Percentiles rank a stretch among this genome's conserved stretches.
These are phyloP conservation scores for Carnegiea gigantea DNA, from an alignment of 179 eudicot genomes.

Conservation along the genomic window DNA sequence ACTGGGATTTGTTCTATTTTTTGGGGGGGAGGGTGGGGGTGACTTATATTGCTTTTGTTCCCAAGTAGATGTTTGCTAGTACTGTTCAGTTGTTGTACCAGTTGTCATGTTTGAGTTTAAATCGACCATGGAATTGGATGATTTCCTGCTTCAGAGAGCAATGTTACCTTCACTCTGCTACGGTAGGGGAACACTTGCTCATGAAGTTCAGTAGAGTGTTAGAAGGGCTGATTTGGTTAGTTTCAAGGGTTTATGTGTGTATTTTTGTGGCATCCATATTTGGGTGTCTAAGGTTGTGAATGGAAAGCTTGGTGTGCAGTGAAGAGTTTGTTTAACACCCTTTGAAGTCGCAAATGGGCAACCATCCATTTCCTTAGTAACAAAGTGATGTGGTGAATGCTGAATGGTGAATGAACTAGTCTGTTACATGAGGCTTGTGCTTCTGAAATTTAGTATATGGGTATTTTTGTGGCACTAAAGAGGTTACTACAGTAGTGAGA, in stretches of 20 bases:
- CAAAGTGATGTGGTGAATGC: not conserved
- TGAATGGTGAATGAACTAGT: not conserved
- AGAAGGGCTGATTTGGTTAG: not conserved
- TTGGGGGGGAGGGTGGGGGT: too few species aligned
- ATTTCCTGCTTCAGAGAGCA: not conserved
- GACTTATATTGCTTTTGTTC: not conserved
- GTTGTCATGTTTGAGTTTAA: not conserved
- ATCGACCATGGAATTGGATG: conserved; percentile 1
- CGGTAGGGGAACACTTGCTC: not conserved
- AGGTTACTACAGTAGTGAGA: too few species aligned
- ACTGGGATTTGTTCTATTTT: not conserved
- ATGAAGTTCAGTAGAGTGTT: not conserved
- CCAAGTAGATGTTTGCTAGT: not conserved
- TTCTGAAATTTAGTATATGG: not conserved
- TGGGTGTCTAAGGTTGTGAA: not conserved
- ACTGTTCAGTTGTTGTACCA: not conserved
- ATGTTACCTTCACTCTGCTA: not conserved
- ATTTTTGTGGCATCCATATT: not conserved
- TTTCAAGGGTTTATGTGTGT: not conserved
- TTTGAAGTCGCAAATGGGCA: not conserved
- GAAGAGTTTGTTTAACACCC: not conserved
- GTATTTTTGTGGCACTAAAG: not conserved
- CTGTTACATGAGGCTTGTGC: not conserved
- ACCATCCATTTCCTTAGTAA: not conserved
- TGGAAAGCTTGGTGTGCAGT: not conserved